A percentile compares a stretch with the other conserved stretches of the same genome.
Evolutionary conservation across 371 early-diverging fungal species (phyloP).

Genomic region (Gilbertella persicaria): DNA sequence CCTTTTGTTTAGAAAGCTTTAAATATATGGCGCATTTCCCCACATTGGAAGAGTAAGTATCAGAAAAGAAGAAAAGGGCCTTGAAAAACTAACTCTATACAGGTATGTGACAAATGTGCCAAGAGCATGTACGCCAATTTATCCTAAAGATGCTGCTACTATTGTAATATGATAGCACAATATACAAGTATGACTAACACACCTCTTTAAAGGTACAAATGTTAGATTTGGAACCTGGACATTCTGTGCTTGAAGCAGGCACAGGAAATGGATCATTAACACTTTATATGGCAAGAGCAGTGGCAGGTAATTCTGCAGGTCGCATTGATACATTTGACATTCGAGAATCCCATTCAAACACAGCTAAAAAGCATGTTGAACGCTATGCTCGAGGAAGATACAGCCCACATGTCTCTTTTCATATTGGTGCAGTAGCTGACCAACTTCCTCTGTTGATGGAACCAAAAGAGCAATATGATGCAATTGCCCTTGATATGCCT

Average conservation of each 20-base stretch:
- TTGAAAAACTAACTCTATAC: slow-evolving; percentile 1
- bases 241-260: slow-evolving; percentile 72
- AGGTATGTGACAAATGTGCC: slow-evolving; percentile 60
- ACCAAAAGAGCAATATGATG: slow-evolving; percentile 54
- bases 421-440: slow-evolving; percentile 51
- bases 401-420: slow-evolving; percentile 48
- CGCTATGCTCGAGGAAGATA: slow-evolving; percentile 63
- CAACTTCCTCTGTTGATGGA: slow-evolving; percentile 14
- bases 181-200: neutral
- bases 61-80: neutral
- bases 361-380: slow-evolving; percentile 58
- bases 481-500: slow-evolving; percentile 73
- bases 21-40: slow-evolving; percentile 69
- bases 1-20: slow-evolving; percentile 11
- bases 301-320: slow-evolving; percentile 42
- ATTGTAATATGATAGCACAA: slow-evolving; percentile 40
- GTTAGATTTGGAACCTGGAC: slow-evolving; percentile 67
- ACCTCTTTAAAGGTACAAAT: slow-evolving; percentile 41
- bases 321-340: slow-evolving; percentile 67
- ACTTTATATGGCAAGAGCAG: slow-evolving; percentile 65
- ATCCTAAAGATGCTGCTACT: slow-evolving; percentile 74
- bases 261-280: slow-evolving; percentile 78
- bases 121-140: slow-evolving; percentile 72
- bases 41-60: slow-evolving; percentile 67
- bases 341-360: slow-evolving; percentile 45